phyloP scores from a whole-genome alignment of 345 rosid species.

The Turnera subulata region DNA sequence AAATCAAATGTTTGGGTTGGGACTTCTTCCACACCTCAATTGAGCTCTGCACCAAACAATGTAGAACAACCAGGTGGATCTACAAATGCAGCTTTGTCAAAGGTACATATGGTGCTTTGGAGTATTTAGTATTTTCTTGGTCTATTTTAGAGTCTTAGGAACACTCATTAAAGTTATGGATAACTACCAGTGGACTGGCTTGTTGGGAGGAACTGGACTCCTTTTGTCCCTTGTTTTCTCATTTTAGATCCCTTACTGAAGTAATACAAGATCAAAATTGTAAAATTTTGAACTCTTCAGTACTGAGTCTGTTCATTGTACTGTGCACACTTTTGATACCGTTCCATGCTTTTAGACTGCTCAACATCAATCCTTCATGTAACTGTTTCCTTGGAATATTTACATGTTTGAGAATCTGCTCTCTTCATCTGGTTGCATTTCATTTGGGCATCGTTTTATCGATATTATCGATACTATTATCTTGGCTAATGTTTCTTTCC shows the following conservation, averaged over 20 bases:
- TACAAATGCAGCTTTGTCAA: conserved; percentile 36
- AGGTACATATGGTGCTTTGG: conserved; percentile 45
- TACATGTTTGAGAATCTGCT: neutral
- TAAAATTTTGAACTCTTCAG: neutral
- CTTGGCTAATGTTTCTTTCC: too few species aligned
- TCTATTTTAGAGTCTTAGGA: too few species aligned
- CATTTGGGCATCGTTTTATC: too few species aligned
- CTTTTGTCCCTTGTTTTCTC: too few species aligned
- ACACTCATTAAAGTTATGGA: too few species aligned
- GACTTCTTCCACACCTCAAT: conserved; percentile 38
- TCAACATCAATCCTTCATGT: neutral
- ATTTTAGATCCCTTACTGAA: conserved; percentile 3
- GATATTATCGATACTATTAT: too few species aligned
- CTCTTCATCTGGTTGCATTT: too few species aligned
- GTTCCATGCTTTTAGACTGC: neutral
- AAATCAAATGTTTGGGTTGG: conserved; percentile 39
- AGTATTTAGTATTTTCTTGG: neutral
- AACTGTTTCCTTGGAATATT: neutral
- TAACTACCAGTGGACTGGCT: too few species aligned
- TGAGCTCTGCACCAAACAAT: conserved; percentile 31
- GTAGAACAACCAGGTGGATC: conserved; percentile 40
- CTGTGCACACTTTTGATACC: too few species aligned
- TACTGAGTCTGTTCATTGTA: too few species aligned
- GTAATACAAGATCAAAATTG: neutral
- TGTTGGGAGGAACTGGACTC: neutral